phyloP scores from a whole-genome alignment of 331 rosid species.

The Ulmus americana region DNA sequence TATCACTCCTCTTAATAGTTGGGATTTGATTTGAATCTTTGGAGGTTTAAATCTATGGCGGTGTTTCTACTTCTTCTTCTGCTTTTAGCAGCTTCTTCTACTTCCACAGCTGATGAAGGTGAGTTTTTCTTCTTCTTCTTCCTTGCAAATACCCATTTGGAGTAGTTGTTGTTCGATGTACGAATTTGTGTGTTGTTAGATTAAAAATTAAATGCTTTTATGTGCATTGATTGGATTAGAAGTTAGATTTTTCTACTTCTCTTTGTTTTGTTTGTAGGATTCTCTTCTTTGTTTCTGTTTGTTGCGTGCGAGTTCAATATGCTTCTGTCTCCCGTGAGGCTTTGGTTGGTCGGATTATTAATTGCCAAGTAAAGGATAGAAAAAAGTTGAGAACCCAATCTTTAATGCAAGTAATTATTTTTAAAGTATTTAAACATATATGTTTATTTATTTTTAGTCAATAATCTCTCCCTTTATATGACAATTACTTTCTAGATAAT shows the following conservation, averaged over 20 bases:
- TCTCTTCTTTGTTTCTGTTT: not conserved
- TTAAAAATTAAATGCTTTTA: too few relatives aligned
- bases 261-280: not conserved
- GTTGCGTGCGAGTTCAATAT: not conserved
- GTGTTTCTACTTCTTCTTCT: slow-evolving; percentile 47
- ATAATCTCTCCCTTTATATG: too few relatives aligned
- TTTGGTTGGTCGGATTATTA: slow-evolving; percentile 14
- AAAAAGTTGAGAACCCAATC: not conserved
- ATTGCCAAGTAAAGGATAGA: not conserved
- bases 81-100: slow-evolving; percentile 39
- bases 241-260: not conserved
- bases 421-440: not conserved
- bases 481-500: not conserved
- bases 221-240: too few relatives aligned
- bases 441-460: not conserved
- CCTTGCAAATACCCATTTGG: not conserved
- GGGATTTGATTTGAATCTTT: slow-evolving; percentile 30
- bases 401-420: slow-evolving; percentile 6
- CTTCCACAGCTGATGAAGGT: slow-evolving; percentile 64
- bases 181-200: slow-evolving; percentile 2
- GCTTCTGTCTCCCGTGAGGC: slow-evolving; percentile 9
- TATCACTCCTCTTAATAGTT: slow-evolving; percentile 21
- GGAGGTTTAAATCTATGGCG: slow-evolving; percentile 44
- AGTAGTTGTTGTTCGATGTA: slow-evolving; percentile 4
- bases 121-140: slow-evolving; percentile 6